Evolutionary conservation across 2,329 filamentous ascomycete species (phyloP).

Genomic region (Penicillium sp.): DNA sequence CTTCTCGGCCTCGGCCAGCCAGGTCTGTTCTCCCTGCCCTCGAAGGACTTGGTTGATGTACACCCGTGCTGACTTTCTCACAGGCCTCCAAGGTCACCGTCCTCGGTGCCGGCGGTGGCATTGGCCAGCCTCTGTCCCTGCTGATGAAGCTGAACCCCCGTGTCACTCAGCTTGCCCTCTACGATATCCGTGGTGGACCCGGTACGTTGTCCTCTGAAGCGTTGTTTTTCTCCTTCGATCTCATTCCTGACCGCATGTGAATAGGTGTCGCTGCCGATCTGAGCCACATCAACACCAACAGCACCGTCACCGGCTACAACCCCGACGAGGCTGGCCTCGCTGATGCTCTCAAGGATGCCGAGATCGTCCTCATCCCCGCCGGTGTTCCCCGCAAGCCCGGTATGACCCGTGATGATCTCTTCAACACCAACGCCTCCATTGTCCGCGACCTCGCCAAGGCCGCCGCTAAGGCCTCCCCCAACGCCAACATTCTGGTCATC

Average conservation of each 20-base stretch:
- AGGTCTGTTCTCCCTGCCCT: conserved; percentile 55
- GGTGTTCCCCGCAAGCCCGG: conserved; percentile 98
- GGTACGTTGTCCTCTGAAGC: conserved; percentile 58
- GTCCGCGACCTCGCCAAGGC: conserved; percentile 98
- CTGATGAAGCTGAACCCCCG: conserved; percentile 98
- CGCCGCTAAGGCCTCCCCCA: conserved; percentile 78
- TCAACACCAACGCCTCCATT: conserved; percentile 99
- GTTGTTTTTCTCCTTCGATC: background rate
- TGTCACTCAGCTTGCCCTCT: conserved; percentile 90
- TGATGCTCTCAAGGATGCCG: conserved; percentile 76
- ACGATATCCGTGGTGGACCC: conserved; percentile 93
- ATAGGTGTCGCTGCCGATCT: conserved; percentile 96
- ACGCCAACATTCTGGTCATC: conserved; percentile 96
- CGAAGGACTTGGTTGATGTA: background rate
- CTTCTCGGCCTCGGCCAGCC: conserved; percentile 75
- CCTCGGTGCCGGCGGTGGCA: conserved; percentile 94
- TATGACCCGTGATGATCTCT: conserved; percentile 98
- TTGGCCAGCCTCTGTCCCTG: conserved; percentile 95
- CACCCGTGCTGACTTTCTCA: conserved; percentile 1
- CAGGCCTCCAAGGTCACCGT: conserved; percentile 97
- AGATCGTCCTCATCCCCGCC: conserved; percentile 95
- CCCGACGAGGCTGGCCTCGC: conserved; percentile 72
- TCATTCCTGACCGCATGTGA: conserved; percentile 1
- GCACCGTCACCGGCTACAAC: conserved; percentile 85
- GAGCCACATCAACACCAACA: conserved; percentile 99